A percentile compares a stretch with the other conserved stretches of the same genome.
Conservation (phyloP, 768 basidiomycete species). For the Phylloporus scabripes region DNA sequence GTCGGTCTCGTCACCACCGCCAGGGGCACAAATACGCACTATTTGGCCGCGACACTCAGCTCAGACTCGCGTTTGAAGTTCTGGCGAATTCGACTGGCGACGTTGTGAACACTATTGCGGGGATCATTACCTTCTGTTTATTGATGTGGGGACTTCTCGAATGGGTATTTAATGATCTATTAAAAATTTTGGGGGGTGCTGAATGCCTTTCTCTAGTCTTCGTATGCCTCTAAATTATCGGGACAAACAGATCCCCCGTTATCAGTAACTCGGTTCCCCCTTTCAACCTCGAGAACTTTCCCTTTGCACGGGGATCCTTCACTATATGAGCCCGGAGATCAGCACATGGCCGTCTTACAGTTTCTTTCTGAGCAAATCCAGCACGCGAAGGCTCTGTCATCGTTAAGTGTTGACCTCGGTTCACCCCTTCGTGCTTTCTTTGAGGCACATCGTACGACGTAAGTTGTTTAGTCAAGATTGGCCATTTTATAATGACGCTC, state of each 20-base stretch:
- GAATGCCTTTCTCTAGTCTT: conserved; percentile 12
- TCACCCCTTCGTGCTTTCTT: conserved; percentile 19
- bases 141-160: conserved; percentile 22
- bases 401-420: conserved; percentile 17
- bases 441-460: conserved; percentile 19
- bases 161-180: conserved; percentile 10
- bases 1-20: neutral
- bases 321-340: conserved; percentile 9
- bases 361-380: conserved; percentile 28
- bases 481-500: neutral
- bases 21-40: neutral
- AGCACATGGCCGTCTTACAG: conserved; percentile 17
- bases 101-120: conserved; percentile 10
- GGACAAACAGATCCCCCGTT: conserved; percentile 3
- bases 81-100: conserved; percentile 8
- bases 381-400: conserved; percentile 25
- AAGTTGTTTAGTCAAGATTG: neutral
- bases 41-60: neutral
- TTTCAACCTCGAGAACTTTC: conserved; percentile 5
- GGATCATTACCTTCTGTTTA: conserved; percentile 17
- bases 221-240: conserved; percentile 5
- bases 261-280: conserved; percentile 6
- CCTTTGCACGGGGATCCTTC: conserved; percentile 4
- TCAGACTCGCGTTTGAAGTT: conserved; percentile 1
- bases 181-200: neutral